Percentiles rank a stretch among this genome's conserved stretches.
Evolutionary conservation across 768 basidiomycete species (phyloP).

Genomic region (Naganishia vaughanmartiniae): DNA sequence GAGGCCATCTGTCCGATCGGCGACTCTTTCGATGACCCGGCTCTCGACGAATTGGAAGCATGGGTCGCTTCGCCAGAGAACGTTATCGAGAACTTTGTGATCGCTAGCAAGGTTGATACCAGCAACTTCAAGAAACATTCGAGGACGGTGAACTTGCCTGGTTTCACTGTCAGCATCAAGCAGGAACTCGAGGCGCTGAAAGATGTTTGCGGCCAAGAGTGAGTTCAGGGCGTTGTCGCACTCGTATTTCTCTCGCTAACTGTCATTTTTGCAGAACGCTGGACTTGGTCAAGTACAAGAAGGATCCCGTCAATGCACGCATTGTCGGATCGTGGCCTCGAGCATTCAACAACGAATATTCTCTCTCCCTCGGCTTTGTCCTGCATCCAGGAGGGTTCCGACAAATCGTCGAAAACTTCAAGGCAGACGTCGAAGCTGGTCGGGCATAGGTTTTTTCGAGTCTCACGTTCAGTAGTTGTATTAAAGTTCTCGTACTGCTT

Average conservation of each 20-base stretch:
- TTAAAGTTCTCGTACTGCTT: background rate
- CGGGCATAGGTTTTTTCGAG: slow-evolving; percentile 33
- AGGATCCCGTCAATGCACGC: slow-evolving; percentile 49
- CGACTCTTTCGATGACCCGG: slow-evolving; percentile 41
- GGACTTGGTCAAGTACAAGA: slow-evolving; percentile 48
- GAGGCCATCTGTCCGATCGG: slow-evolving; percentile 59
- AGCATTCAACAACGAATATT: slow-evolving; percentile 47
- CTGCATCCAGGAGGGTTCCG: slow-evolving; percentile 50
- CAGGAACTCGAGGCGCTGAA: slow-evolving; percentile 48
- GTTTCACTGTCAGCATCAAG: slow-evolving; percentile 48
- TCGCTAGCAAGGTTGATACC: slow-evolving; percentile 48
- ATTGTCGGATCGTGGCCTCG: slow-evolving; percentile 52
- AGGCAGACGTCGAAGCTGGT: slow-evolving; percentile 47
- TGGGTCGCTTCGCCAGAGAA: slow-evolving; percentile 50
- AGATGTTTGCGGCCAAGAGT: slow-evolving; percentile 46
- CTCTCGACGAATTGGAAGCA: slow-evolving; percentile 42
- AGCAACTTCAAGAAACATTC: slow-evolving; percentile 47
- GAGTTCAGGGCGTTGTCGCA: background rate
- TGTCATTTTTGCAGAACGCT: slow-evolving; percentile 31
- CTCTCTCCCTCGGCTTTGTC: slow-evolving; percentile 45
- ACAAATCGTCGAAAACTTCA: slow-evolving; percentile 48
- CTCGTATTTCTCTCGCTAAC: background rate
- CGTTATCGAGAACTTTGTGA: slow-evolving; percentile 50
- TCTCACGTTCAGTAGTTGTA: background rate
- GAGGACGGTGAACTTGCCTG: slow-evolving; percentile 47